phyloP scores from a whole-genome alignment of 495 filamentous ascomycete species.

The Neurospora sublineolata region DNA sequence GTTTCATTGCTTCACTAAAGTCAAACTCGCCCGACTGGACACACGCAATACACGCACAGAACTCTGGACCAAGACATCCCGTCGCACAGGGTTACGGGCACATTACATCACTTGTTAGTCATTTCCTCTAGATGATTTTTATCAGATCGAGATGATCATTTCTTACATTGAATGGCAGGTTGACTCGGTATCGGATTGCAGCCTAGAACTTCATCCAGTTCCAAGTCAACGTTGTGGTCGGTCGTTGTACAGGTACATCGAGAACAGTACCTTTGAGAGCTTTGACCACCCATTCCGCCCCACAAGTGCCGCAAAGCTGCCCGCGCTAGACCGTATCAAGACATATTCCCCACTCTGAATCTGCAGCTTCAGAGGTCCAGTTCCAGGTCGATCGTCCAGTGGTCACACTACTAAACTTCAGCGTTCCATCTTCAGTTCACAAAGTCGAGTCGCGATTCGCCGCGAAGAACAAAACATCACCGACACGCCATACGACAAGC shows the following conservation, averaged over 20 bases:
- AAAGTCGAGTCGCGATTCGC: neutral
- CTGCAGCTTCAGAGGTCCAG: neutral
- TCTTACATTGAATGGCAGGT: neutral
- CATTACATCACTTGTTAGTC: neutral
- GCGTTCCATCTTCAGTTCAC: neutral
- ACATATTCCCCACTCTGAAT: neutral
- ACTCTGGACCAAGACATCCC: neutral
- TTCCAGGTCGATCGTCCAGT: neutral
- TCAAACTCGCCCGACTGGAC: neutral
- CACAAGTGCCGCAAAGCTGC: neutral
- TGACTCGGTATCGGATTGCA: neutral
- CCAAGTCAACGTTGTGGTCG: neutral
- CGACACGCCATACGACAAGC: neutral
- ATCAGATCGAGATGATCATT: neutral
- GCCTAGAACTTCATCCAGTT: neutral
- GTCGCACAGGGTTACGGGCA: neutral
- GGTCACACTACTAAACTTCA: neutral
- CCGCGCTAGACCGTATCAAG: neutral
- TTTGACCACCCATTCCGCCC: neutral
- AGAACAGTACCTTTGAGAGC: neutral
- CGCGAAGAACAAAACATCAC: neutral
- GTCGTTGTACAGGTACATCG: neutral
- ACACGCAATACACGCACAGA: neutral
- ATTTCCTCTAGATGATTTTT: neutral
- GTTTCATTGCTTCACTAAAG: neutral